Base-by-base conservation (phyloP, 352 stramenopile genomes). In the Pythium phragmitis region DNA sequence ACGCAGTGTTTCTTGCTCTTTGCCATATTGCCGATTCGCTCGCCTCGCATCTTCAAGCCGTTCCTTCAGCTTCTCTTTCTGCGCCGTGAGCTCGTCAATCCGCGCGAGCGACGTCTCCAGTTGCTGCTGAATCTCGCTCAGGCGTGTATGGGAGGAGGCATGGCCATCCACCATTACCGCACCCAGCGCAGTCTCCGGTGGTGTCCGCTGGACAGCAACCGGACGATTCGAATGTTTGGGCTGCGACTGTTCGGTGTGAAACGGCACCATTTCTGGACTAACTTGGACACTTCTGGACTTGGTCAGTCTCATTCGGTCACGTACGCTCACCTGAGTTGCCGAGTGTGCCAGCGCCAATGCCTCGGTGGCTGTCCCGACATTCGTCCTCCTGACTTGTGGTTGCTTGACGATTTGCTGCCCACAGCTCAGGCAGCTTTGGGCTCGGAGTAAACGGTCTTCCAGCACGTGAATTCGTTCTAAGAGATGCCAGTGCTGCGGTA, bases 41-140 rank as follows among this genome's bases (percentile, higher is more conserved):
- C 70, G 60, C 26, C 73, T 65, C 28, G 71, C 63, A n/a, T 60
- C 33, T 30, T 61, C 65, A 8, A 84, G 45, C 21, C 61, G 59
- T 50, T 56, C 41, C 11, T 53, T 57, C 1, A 81, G 52, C 54
- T 77, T 72, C 1, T 66, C 45, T 46, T 80, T 80, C 46, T 74
- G 70, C 9, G 52, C 49, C 5, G 65, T 67, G 12, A 83, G 52
- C 21, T 72, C 54, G 8, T 64, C 37, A 23, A 73, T 65, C 16
- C 66, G 54, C 12, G 49, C 60, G 4, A 73, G 19, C 3, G 60
- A 69, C 7, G n/a, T 39, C n/a, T 69, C 60, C 1, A 73, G 52
- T 43, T 68, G 43, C 5, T 37, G 14, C 26, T 68, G 60, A 7
- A 60, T 68, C 7, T 50, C 19, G 7, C 50, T 3, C 9, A 68